These are phyloP conservation scores for Gossypium thurberi DNA, from an alignment of 345 rosid genomes.

Conservation along the genomic window DNA sequence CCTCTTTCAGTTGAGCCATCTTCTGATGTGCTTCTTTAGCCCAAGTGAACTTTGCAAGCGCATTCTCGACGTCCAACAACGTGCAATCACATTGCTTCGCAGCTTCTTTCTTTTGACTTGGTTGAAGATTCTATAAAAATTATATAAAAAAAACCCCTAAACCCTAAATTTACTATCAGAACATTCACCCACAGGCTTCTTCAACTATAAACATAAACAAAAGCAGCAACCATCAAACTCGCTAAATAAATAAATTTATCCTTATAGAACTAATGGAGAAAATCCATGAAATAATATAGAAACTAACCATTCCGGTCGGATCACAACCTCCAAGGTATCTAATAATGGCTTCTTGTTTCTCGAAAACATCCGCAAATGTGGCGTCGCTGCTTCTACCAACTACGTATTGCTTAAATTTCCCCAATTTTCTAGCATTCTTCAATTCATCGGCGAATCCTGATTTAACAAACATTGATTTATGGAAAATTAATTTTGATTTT, in stretches of 20 bases:
- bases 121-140: slow-evolving; percentile 76
- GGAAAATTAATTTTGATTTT: neutral
- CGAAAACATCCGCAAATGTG: slow-evolving; percentile 72
- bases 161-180: slow-evolving; percentile 38
- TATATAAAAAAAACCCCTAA: slow-evolving; percentile 17
- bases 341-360: slow-evolving; percentile 80
- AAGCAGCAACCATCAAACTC: neutral
- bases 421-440: slow-evolving; percentile 64
- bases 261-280: neutral
- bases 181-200: slow-evolving; percentile 10
- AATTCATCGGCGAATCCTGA: slow-evolving; percentile 75
- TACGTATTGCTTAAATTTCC: slow-evolving; percentile 65
- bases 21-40: slow-evolving; percentile 75
- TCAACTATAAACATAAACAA: neutral
- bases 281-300: neutral
- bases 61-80: slow-evolving; percentile 69
- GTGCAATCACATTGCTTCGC: slow-evolving; percentile 78
- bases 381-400: slow-evolving; percentile 93
- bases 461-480: neutral
- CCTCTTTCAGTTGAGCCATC: slow-evolving; percentile 55
- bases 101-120: slow-evolving; percentile 71
- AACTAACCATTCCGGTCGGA: slow-evolving; percentile 77
- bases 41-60: slow-evolving; percentile 78
- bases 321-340: slow-evolving; percentile 64
- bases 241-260: neutral